These are phyloP conservation scores for Candida alai DNA, from an alignment of 805 yeast species.

Conservation along the genomic window DNA sequence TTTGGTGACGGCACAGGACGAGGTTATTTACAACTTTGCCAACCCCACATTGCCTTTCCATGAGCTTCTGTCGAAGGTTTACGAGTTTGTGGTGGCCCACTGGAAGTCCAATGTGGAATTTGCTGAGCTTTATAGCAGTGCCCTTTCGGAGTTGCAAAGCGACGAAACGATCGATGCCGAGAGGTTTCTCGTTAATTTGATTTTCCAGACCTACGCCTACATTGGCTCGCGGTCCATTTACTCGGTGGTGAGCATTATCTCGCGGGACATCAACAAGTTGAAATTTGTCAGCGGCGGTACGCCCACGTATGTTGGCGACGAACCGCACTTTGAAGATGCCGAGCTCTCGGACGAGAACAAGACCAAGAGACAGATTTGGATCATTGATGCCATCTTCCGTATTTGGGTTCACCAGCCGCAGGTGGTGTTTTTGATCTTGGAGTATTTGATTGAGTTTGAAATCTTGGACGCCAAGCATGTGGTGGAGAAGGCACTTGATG, in stretches of 20 bases:
- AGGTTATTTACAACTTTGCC: constrained; percentile 32
- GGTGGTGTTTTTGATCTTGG: constrained; percentile 39
- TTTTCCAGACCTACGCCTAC: constrained; percentile 70
- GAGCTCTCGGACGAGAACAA: constrained; percentile 22
- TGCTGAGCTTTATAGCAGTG: constrained; percentile 28
- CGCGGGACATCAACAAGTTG: constrained; percentile 38
- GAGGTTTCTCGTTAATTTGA: constrained; percentile 49
- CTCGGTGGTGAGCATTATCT: constrained; percentile 38
- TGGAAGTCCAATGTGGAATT: constrained; percentile 38
- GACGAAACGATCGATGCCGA: constrained; percentile 19
- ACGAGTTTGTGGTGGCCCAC: constrained; percentile 38
- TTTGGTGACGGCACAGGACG: constrained; percentile 34
- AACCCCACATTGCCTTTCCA: constrained; percentile 34
- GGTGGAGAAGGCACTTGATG: constrained; percentile 23
- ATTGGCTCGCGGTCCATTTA: constrained; percentile 85
- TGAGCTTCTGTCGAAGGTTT: constrained; percentile 34
- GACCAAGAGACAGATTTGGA: constrained; percentile 29
- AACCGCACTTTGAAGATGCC: constrained; percentile 27
- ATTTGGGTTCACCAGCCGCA: constrained; percentile 46
- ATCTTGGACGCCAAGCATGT: constrained; percentile 29
- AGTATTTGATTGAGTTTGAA: constrained; percentile 37
- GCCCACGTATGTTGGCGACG: constrained; percentile 24
- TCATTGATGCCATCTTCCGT: constrained; percentile 37
- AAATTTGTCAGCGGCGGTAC: constrained; percentile 33
- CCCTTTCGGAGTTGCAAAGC: constrained; percentile 18